phyloP scores from a whole-genome alignment of 1,284 basidiomycete species.

The Ceratobasidium sp. region DNA sequence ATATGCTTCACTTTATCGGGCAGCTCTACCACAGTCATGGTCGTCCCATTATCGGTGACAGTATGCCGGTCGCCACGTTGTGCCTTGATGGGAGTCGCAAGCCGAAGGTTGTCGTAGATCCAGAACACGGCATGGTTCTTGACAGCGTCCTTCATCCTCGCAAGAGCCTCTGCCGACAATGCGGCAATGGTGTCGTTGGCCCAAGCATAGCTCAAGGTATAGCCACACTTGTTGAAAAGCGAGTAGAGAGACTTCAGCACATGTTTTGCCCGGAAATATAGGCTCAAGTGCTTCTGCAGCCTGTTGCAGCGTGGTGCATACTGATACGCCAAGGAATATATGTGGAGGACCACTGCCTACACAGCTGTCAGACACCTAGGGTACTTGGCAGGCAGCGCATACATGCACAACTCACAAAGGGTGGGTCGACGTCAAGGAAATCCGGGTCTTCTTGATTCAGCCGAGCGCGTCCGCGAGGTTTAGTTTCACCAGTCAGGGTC shows the following conservation, averaged over 20 bases:
- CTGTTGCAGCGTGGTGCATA: neutral
- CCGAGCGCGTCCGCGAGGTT: neutral
- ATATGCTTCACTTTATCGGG: constrained; percentile 11
- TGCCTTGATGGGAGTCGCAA: constrained; percentile 9
- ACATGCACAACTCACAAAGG: neutral
- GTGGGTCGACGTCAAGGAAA: neutral
- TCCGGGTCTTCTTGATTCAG: too few species aligned
- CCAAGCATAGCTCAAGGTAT: constrained; percentile 2
- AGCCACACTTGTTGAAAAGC: constrained; percentile 15
- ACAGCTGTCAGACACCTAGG: too few species aligned
- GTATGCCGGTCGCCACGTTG: constrained; percentile 12
- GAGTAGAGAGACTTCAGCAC: neutral
- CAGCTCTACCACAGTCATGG: constrained; percentile 15
- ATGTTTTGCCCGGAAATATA: neutral
- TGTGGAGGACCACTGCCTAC: neutral
- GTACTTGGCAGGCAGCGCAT: neutral
- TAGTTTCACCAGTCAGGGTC: neutral
- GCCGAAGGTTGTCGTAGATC: constrained; percentile 14
- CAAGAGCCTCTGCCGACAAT: neutral
- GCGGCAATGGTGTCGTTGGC: neutral
- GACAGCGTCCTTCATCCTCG: constrained; percentile 1
- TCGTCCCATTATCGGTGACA: constrained; percentile 14
- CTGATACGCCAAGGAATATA: constrained; percentile 12
- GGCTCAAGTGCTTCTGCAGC: neutral
- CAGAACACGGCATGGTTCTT: constrained; percentile 5